Conservation (phyloP, 148 eudicot genomes). For the Chenopodium quinoa region DNA sequence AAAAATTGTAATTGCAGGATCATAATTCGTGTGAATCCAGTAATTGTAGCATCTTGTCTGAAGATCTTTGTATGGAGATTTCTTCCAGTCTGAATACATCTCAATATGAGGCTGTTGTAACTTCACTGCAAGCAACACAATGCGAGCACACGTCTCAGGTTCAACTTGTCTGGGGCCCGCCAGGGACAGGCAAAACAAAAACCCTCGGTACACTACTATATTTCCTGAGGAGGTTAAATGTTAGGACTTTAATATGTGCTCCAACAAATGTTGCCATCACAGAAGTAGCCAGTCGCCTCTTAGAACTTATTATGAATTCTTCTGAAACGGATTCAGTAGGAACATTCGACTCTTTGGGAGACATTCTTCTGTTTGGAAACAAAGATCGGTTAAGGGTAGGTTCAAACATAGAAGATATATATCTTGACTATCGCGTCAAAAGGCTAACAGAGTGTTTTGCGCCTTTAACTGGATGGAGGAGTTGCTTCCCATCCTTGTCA, state of each 20-base stretch:
- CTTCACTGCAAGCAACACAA: constrained; percentile 35
- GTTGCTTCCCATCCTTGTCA: constrained; percentile 40
- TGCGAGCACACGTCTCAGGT: constrained; percentile 37
- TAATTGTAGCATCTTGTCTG: constrained; percentile 20
- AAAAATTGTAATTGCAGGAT: constrained; percentile 33
- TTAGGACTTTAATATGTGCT: constrained; percentile 45
- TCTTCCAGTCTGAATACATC: constrained; percentile 39
- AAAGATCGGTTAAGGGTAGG: constrained; percentile 42
- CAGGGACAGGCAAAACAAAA: constrained; percentile 65
- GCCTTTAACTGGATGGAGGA: constrained; percentile 60
- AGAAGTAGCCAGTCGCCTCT: constrained; percentile 52
- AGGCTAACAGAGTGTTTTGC: constrained; percentile 48
- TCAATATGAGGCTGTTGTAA: constrained; percentile 40
- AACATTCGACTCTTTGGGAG: constrained; percentile 38
- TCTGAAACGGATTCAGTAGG: constrained; percentile 23
- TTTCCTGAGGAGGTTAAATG: constrained; percentile 34
- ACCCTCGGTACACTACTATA: constrained; percentile 42
- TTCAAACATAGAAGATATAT: constrained; percentile 43
- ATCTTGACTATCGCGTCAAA: constrained; percentile 49
- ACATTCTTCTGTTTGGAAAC: constrained; percentile 61
- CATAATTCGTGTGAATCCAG: constrained; percentile 24
- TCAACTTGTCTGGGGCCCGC: constrained; percentile 67
- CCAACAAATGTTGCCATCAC: constrained; percentile 57
- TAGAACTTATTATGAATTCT: constrained; percentile 32
- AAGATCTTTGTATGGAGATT: constrained; percentile 16